phyloP scores from a whole-genome alignment of 345 rosid genomes.

The thale cress (Arabidopsis thaliana) region TAIR10.1 NC_003075.7:15968001-15968500 shows the following conservation, averaged over 20 bases:
- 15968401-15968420: constrained; percentile 5
- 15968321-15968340: constrained; percentile 12
- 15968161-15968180: neutral
- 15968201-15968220: constrained; percentile 91
- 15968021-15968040: constrained; percentile 73
- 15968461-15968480: constrained; percentile 85
- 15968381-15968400: neutral
- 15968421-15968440: constrained; percentile 97
- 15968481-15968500: constrained; percentile 98
- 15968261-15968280: constrained; percentile 98
- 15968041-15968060: constrained; percentile 92
- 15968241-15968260: constrained; percentile 92
- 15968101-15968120: neutral
- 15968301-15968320: constrained; percentile 74
- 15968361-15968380: neutral
- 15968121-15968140: constrained; percentile 14
- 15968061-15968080: constrained; percentile 30
- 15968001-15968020: constrained; percentile 95
- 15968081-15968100: constrained; percentile 19
- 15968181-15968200: constrained; percentile 59
- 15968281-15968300: constrained; percentile 87
- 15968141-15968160: constrained; percentile 1
- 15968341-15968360: neutral
- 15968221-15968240: constrained; percentile 94
- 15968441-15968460: constrained; percentile 92